Conservation (phyloP, 768 basidiomycete genomes). For the Boletus coccyginus region DNA sequence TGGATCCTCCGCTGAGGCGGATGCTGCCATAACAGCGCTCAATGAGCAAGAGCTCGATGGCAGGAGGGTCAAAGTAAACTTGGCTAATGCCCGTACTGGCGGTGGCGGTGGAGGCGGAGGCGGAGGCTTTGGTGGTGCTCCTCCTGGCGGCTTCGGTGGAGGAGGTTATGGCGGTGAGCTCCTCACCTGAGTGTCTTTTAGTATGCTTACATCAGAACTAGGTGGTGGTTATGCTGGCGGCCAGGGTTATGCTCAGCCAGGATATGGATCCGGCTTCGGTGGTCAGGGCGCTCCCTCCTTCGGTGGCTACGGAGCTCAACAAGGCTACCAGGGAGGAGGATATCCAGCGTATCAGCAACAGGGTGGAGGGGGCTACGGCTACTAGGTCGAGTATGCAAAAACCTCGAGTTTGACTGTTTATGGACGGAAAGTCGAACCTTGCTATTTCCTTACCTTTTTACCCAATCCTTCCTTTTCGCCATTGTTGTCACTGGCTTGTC, state of each 20-base stretch:
- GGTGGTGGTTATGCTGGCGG: constrained; percentile 31
- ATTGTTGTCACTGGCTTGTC: not conserved
- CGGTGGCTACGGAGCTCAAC: constrained; percentile 14
- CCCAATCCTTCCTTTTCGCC: not conserved
- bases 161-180: constrained; percentile 23
- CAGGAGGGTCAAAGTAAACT: constrained; percentile 84
- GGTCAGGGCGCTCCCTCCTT: constrained; percentile 10
- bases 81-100: constrained; percentile 66
- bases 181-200: not conserved
- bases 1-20: constrained; percentile 58
- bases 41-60: constrained; percentile 96
- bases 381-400: constrained; percentile 17
- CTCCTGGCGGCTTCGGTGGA: constrained; percentile 35
- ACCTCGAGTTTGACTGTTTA: too few relatives aligned
- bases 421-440: not conserved
- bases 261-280: constrained; percentile 21
- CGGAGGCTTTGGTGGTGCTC: constrained; percentile 15
- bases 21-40: constrained; percentile 68
- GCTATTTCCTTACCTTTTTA: not conserved
- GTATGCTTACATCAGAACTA: constrained; percentile 17
- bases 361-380: constrained; percentile 25
- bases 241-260: constrained; percentile 21
- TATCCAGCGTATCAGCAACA: constrained; percentile 29
- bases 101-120: constrained; percentile 45
- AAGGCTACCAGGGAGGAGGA: constrained; percentile 22